These are phyloP conservation scores for Cryptococcus sp. DNA, from an alignment of 1,284 basidiomycete genomes.

Conservation along the genomic window DNA sequence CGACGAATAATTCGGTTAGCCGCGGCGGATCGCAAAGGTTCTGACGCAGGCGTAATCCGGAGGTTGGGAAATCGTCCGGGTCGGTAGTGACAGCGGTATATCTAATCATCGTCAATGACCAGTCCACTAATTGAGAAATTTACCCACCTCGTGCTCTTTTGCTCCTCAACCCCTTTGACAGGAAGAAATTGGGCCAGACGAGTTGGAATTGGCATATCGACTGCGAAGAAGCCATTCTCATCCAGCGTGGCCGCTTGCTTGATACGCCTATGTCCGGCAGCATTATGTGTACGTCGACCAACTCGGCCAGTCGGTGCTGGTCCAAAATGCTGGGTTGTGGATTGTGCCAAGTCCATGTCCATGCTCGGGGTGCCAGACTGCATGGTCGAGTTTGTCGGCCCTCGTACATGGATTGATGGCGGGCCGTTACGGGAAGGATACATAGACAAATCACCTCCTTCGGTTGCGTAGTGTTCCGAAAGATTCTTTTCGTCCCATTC, in stretches of 20 bases:
- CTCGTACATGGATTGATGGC: constrained; percentile 21
- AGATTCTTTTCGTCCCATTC: constrained; percentile 15
- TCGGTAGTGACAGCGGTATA: constrained; percentile 87
- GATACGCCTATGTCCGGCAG: constrained; percentile 46
- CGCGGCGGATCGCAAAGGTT: constrained; percentile 67
- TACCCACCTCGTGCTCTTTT: constrained; percentile 72
- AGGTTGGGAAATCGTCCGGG: constrained; percentile 85
- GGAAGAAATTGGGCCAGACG: constrained; percentile 73
- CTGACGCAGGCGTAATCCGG: constrained; percentile 82
- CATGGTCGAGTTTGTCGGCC: constrained; percentile 6
- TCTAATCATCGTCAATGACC: constrained; percentile 30
- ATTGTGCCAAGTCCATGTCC: constrained; percentile 23
- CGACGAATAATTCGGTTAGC: constrained; percentile 89
- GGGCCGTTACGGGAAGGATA: constrained; percentile 13
- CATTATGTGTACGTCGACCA: constrained; percentile 66
- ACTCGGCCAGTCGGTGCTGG: constrained; percentile 79
- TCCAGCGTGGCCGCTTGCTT: constrained; percentile 55
- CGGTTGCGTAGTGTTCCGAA: constrained; percentile 7
- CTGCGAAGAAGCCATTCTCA: constrained; percentile 77
- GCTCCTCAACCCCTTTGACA: constrained; percentile 77
- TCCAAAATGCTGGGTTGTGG: constrained; percentile 74
- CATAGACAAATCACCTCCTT: constrained; percentile 28
- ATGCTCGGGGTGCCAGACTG: background rate
- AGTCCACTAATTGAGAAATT: background rate
- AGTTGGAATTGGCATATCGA: constrained; percentile 80